Conservation (phyloP, 495 filamentous ascomycete genomes). For the Haplographium delicatum region DNA sequence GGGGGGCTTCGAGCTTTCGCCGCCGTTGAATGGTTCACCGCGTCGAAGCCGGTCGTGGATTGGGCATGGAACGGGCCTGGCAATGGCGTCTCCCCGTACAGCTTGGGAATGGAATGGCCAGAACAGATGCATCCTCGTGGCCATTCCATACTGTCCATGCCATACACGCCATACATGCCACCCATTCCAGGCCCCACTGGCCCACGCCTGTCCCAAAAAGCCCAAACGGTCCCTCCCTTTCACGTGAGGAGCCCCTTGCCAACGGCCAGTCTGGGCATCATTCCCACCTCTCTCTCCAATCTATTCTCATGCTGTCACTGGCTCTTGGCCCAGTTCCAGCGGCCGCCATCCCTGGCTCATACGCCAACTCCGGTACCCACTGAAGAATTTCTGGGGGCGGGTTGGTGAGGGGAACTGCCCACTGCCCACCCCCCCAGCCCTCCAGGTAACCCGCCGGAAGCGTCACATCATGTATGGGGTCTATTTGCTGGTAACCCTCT, state of each 20-base stretch:
- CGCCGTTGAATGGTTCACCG: not conserved
- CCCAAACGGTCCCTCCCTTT: not conserved
- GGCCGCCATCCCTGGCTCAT: not conserved
- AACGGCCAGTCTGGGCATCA: not conserved
- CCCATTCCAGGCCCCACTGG: too few species aligned
- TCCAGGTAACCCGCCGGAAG: not conserved
- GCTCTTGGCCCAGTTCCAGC: not conserved
- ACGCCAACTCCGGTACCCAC: not conserved
- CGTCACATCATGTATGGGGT: slow-evolving; percentile 6
- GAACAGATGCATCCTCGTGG: too few species aligned
- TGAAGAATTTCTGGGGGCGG: not conserved
- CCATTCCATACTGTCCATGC: too few species aligned
- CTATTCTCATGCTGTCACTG: slow-evolving; percentile 1
- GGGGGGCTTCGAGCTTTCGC: not conserved
- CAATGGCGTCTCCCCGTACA: too few species aligned
- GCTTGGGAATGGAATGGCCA: too few species aligned
- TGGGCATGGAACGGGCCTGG: too few species aligned
- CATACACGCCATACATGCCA: too few species aligned
- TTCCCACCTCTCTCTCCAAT: not conserved
- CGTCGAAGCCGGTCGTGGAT: too few species aligned
- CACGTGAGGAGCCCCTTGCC: not conserved
- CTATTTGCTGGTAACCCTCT: slow-evolving; percentile 4
- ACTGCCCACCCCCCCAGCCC: not conserved
- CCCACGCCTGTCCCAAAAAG: too few species aligned
- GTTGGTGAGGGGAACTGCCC: not conserved